phyloP scores from a whole-genome alignment of 2,329 filamentous ascomycete species.

The Colletotrichum cuscutae region DNA sequence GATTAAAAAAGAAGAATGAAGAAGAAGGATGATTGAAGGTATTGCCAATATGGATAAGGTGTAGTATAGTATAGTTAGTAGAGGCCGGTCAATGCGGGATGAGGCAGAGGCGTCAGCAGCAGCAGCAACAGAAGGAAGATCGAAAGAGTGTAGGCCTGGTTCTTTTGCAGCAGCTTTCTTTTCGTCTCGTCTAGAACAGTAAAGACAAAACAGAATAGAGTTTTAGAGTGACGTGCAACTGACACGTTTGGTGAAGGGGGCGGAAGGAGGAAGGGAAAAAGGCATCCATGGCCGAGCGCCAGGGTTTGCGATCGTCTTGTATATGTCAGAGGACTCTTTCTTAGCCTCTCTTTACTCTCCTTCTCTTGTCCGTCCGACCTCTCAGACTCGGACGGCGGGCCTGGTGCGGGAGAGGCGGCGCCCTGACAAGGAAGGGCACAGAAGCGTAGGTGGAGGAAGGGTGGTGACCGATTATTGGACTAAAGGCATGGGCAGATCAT shows the following conservation, averaged over 20 bases:
- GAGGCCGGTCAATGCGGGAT: constrained; percentile 1
- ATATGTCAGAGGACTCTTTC: constrained; percentile 4
- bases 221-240: constrained; percentile 34
- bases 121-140: constrained; percentile 9
- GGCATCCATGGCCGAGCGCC: constrained; percentile 25
- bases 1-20: constrained; percentile 2
- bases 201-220: constrained; percentile 28
- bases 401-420: constrained; percentile 29
- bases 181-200: constrained; percentile 27
- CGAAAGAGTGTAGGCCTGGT: constrained; percentile 24
- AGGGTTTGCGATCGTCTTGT: constrained; percentile 32
- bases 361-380: constrained; percentile 17
- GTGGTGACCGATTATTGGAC: constrained; percentile 18
- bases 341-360: background rate
- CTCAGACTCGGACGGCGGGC: constrained; percentile 3
- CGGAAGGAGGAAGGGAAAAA: constrained; percentile 12
- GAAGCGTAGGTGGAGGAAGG: background rate
- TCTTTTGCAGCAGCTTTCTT: constrained; percentile 5
- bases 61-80: background rate
- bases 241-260: constrained; percentile 35
- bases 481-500: constrained; percentile 30
- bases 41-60: constrained; percentile 14
- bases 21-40: constrained; percentile 2
- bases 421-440: constrained; percentile 15
- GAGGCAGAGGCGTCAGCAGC: background rate